A percentile compares a stretch with the other conserved stretches of the same genome.
Conservation (phyloP, 1,284 basidiomycete genomes). For the Golubevia pallescens region DNA sequence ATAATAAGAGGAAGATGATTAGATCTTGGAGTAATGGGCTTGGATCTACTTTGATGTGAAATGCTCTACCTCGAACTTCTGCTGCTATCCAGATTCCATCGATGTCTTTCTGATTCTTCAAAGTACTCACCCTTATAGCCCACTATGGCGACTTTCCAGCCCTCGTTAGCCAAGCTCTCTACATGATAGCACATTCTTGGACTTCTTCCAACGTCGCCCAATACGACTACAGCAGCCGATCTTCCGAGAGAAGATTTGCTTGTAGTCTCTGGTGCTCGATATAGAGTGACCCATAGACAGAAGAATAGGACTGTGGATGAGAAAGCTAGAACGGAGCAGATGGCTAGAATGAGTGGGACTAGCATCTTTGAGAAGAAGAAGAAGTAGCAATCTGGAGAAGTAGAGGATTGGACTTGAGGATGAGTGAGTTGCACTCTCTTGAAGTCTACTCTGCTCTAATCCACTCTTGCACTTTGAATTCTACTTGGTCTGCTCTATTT, state of each 20-base stretch:
- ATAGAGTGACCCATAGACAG: slow-evolving; percentile 36
- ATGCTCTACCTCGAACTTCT: too few species aligned
- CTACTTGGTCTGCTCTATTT: too few species aligned
- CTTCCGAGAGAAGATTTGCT: slow-evolving; percentile 21
- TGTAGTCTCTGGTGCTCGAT: slow-evolving; percentile 20
- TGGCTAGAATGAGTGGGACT: slow-evolving; percentile 17
- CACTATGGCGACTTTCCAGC: slow-evolving; percentile 80
- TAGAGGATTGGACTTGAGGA: too few species aligned
- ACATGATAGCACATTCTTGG: slow-evolving; percentile 99
- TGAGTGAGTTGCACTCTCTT: too few species aligned
- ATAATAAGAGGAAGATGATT: neutral
- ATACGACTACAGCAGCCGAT: slow-evolving; percentile 76
- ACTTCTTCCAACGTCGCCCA: slow-evolving; percentile 93
- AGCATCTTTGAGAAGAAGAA: too few species aligned
- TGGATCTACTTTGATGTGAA: too few species aligned
- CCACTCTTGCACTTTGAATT: too few species aligned
- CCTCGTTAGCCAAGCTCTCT: slow-evolving; percentile 81
- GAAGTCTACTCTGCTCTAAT: too few species aligned
- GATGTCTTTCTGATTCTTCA: too few species aligned
- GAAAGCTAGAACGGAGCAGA: slow-evolving; percentile 15
- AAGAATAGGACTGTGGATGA: slow-evolving; percentile 25
- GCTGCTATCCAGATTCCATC: too few species aligned
- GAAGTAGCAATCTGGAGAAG: too few species aligned
- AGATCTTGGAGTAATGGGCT: neutral
- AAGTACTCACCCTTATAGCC: slow-evolving; percentile 78